A percentile compares a stretch with the other conserved stretches of the same genome.
Conservation (phyloP, 148 eudicot species). For the Euryodendron excelsum region DNA sequence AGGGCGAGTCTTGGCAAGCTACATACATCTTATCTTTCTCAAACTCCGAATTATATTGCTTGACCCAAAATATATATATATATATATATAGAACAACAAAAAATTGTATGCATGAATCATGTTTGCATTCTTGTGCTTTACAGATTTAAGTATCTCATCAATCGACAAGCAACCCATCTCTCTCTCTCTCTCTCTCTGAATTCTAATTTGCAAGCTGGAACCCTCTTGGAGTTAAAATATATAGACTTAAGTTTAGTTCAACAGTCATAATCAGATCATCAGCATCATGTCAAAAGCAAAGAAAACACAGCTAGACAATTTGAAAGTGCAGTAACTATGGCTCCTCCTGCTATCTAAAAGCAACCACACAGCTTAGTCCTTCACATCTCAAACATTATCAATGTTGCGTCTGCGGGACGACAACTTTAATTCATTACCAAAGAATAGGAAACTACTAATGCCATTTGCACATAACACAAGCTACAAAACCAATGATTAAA, state of each 20-base stretch:
- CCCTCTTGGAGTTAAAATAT: no score
- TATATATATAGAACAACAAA: neutral
- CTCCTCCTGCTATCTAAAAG: conserved; percentile 17
- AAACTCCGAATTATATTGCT: no score
- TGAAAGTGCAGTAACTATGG: conserved; percentile 8
- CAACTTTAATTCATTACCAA: neutral
- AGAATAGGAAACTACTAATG: neutral
- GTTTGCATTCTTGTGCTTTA: neutral
- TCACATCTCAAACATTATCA: neutral
- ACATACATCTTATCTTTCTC: no score
- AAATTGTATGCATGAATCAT: neutral
- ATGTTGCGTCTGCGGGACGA: neutral
- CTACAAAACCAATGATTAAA: neutral
- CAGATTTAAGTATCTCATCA: neutral
- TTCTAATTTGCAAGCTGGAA: no score
- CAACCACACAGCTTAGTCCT: neutral
- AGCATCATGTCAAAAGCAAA: neutral
- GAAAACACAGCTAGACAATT: neutral
- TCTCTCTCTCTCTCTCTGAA: no score
- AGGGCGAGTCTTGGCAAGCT: no score
- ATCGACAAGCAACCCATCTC: neutral
- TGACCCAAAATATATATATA: no score
- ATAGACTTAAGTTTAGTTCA: no score
- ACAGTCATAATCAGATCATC: no score
- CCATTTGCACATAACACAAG: neutral